phyloP scores from a whole-genome alignment of 1,284 basidiomycete species.

The Leccinum ponderosum region DNA sequence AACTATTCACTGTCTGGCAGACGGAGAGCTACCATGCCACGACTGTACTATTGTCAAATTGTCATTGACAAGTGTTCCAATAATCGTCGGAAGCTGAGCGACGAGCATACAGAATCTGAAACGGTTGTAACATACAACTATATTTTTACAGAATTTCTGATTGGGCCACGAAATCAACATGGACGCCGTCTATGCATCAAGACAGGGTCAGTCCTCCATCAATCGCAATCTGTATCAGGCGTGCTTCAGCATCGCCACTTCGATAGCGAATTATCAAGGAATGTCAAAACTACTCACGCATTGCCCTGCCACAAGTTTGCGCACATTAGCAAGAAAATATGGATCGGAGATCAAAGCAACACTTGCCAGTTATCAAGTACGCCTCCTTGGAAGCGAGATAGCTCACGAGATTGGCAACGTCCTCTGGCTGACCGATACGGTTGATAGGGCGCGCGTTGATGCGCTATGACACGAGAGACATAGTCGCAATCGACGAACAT shows the following conservation, averaged over 20 bases:
- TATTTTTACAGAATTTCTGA: background rate
- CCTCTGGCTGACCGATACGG: conserved; percentile 14
- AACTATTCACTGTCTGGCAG: background rate
- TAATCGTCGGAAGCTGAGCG: background rate
- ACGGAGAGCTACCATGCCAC: background rate
- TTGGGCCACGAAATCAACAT: background rate
- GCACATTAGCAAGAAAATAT: background rate
- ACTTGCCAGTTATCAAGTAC: conserved; percentile 19
- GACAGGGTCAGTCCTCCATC: conserved; percentile 14
- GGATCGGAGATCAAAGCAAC: background rate
- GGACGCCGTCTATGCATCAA: conserved; percentile 5
- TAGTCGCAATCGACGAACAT: background rate
- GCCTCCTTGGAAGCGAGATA: conserved; percentile 21
- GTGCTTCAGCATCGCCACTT: background rate
- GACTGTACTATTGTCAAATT: background rate
- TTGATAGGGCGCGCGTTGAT: background rate
- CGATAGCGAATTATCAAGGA: background rate
- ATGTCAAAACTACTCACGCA: conserved; percentile 8
- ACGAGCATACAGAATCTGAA: too few species aligned
- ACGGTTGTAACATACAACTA: background rate
- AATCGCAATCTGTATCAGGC: conserved; percentile 8
- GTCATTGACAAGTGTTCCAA: background rate
- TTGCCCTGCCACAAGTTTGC: conserved; percentile 8
- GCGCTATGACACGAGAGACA: background rate
- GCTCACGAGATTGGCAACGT: conserved; percentile 20